phyloP scores from a whole-genome alignment of 2,329 filamentous ascomycete genomes.

The Monilinia polystroma region DNA sequence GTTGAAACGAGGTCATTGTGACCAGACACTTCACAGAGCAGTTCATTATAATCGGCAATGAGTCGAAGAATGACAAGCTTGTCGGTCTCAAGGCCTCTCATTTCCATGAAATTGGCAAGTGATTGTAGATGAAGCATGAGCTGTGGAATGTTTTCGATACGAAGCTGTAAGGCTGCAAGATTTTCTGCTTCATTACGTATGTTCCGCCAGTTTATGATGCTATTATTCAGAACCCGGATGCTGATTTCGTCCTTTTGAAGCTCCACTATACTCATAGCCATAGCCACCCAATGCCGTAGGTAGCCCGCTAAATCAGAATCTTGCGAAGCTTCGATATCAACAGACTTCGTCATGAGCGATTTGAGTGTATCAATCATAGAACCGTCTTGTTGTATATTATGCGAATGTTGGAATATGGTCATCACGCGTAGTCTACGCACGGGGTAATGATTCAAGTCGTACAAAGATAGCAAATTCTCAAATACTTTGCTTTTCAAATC shows the following conservation, averaged over 20 bases:
- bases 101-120: constrained; percentile 55
- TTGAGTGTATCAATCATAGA: constrained; percentile 30
- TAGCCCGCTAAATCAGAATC: constrained; percentile 35
- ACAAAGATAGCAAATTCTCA: constrained; percentile 33
- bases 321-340: constrained; percentile 28
- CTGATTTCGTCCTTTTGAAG: constrained; percentile 34
- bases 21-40: constrained; percentile 44
- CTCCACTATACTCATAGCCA: constrained; percentile 34
- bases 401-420: constrained; percentile 29
- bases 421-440: constrained; percentile 38
- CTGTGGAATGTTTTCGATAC: constrained; percentile 51
- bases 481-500: constrained; percentile 33
- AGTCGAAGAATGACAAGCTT: constrained; percentile 51
- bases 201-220: constrained; percentile 37
- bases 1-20: constrained; percentile 45
- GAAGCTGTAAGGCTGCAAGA: constrained; percentile 44
- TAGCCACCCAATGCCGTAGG: constrained; percentile 32
- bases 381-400: constrained; percentile 6
- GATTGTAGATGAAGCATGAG: constrained; percentile 53
- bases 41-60: constrained; percentile 48
- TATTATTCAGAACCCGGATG: constrained; percentile 31
- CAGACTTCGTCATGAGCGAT: constrained; percentile 6
- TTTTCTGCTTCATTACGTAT: constrained; percentile 48
- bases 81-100: constrained; percentile 53
- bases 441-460: constrained; percentile 35